phyloP scores from a whole-genome alignment of 202 grass and related monocot genomes.

The Schoenoplectus tabernaemontani region DNA sequence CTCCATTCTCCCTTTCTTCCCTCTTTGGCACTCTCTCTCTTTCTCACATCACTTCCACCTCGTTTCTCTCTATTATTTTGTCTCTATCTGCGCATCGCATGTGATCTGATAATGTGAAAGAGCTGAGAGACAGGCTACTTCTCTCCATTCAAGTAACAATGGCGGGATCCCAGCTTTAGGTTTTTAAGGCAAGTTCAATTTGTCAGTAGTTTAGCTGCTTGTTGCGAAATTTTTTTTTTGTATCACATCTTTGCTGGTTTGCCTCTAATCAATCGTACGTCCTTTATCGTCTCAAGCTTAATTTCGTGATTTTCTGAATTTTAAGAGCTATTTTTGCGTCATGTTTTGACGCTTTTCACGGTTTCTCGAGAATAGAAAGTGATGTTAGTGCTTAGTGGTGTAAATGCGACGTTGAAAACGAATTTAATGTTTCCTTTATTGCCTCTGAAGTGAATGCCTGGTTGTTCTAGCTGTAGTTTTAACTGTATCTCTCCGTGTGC shows the following conservation, averaged over 20 bases:
- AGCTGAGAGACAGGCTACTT: background rate
- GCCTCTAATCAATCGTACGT: no score
- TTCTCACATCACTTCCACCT: conserved; percentile 16
- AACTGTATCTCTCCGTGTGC: background rate
- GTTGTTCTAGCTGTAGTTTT: background rate
- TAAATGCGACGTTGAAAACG: conserved; percentile 2
- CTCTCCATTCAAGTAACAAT: conserved; percentile 4
- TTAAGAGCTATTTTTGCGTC: conserved; percentile 6
- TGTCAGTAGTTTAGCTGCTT: background rate
- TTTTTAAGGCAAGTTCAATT: no score
- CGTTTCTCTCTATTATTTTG: background rate
- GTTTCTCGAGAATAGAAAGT: conserved; percentile 15
- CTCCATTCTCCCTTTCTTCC: conserved; percentile 24
- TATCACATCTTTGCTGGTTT: conserved; percentile 11
- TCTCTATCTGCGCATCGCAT: conserved; percentile 34
- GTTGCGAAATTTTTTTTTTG: background rate
- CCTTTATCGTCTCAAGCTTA: background rate
- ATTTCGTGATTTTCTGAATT: conserved; percentile 18
- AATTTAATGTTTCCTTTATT: conserved; percentile 21
- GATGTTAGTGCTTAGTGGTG: background rate
- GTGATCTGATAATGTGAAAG: conserved; percentile 27
- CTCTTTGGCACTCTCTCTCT: conserved; percentile 20
- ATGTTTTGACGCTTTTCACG: conserved; percentile 22
- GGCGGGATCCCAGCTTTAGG: conserved; percentile 28
- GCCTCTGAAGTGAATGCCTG: background rate